phyloP scores from a whole-genome alignment of 2,329 filamentous ascomycete genomes.

The Myotisia sp. region DNA sequence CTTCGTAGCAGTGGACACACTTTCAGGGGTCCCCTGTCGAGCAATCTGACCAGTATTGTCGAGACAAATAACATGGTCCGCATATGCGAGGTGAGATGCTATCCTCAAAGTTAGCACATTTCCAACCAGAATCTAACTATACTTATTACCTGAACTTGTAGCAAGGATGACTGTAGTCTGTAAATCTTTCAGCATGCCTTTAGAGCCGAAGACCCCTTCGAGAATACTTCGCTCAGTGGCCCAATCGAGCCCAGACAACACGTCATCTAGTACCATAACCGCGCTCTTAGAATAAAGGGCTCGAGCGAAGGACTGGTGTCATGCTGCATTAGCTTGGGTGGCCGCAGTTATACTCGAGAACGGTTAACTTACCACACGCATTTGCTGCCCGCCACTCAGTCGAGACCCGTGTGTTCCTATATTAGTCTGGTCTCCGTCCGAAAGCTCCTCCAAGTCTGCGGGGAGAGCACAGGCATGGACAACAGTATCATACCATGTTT shows the following conservation, averaged over 20 bases:
- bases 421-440: conserved; percentile 48
- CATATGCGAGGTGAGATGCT: conserved; percentile 2
- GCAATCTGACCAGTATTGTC: background rate
- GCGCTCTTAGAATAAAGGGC: conserved; percentile 2
- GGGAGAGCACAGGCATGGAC: conserved; percentile 49
- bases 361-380: conserved; percentile 57
- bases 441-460: conserved; percentile 48
- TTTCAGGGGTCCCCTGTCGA: background rate
- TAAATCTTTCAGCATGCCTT: conserved; percentile 66
- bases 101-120: conserved; percentile 32
- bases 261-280: conserved; percentile 3
- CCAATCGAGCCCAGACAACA: conserved; percentile 1
- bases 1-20: background rate
- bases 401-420: conserved; percentile 49
- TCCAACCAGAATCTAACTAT: conserved; percentile 51
- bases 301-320: conserved; percentile 1
- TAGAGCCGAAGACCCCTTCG: conserved; percentile 45
- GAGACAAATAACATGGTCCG: conserved; percentile 4
- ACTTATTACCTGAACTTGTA: conserved; percentile 61
- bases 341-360: conserved; percentile 49
- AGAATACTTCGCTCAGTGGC: conserved; percentile 46
- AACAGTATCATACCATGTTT: conserved; percentile 50
- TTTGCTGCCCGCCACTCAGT: conserved; percentile 47
- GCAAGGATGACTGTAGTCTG: conserved; percentile 64
- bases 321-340: background rate